Evolutionary conservation across 2,329 filamentous ascomycete species (phyloP).

Genomic region (Pseudocercospora macadamiae): DNA sequence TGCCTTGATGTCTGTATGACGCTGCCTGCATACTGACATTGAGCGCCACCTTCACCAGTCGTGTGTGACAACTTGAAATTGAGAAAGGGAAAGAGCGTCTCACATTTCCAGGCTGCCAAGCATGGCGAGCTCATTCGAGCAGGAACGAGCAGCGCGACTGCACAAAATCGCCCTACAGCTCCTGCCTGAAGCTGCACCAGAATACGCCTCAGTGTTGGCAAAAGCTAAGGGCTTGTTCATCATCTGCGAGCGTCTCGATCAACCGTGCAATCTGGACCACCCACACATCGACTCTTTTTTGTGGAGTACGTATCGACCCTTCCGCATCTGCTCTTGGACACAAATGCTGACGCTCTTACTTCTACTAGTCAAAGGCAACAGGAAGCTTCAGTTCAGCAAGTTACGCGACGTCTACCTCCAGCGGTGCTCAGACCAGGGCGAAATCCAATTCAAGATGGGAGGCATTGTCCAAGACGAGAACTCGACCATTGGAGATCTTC

Average conservation of each 20-base stretch:
- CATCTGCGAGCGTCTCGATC: conserved; percentile 1
- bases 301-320: neutral
- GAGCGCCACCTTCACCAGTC: no score
- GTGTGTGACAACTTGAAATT: no score
- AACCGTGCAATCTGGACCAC: neutral
- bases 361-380: no score
- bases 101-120: neutral
- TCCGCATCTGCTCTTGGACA: neutral
- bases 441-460: neutral
- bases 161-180: conserved; percentile 1
- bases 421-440: neutral
- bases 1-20: no score
- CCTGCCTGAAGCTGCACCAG: conserved; percentile 4
- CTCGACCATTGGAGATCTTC: neutral
- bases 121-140: neutral
- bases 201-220: neutral
- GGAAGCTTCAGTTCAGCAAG: neutral
- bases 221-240: neutral
- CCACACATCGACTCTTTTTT: conserved; percentile 3
- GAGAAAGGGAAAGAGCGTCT: neutral
- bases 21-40: no score
- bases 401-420: neutral
- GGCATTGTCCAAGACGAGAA: neutral
- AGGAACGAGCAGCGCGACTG: conserved; percentile 1
- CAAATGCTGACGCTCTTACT: neutral